Conservation (phyloP, 2,329 filamentous ascomycete genomes). For the Arthrobotrys iridis region DNA sequence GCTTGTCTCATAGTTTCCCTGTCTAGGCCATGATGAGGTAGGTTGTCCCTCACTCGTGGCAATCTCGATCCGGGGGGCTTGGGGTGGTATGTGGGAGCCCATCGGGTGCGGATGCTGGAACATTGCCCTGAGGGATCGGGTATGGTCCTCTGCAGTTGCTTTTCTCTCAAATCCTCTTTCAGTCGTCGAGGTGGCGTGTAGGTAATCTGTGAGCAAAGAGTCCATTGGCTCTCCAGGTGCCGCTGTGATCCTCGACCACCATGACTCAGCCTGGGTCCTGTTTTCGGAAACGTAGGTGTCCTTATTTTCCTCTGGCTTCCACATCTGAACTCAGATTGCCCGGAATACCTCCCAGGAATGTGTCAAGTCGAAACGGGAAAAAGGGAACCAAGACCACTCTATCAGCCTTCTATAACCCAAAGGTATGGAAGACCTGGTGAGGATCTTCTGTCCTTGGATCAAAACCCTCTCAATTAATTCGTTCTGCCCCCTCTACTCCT, state of each 20-base stretch:
- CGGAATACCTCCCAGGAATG: constrained; percentile 52
- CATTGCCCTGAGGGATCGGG: constrained; percentile 37
- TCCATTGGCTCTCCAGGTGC: constrained; percentile 41
- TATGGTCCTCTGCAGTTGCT: constrained; percentile 51
- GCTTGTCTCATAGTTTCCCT: constrained; percentile 52
- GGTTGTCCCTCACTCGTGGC: constrained; percentile 36
- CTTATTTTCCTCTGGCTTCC: constrained; percentile 54
- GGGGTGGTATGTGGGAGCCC: constrained; percentile 45
- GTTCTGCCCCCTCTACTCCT: neutral
- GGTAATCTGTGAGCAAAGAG: constrained; percentile 41
- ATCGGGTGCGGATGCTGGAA: constrained; percentile 53
- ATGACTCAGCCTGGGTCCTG: constrained; percentile 49
- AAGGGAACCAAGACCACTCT: constrained; percentile 36
- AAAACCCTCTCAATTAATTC: constrained; percentile 9
- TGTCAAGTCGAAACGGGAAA: constrained; percentile 52
- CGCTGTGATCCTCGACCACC: constrained; percentile 45
- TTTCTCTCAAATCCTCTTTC: constrained; percentile 46
- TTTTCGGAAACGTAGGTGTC: constrained; percentile 54
- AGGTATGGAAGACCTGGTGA: constrained; percentile 20
- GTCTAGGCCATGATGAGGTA: constrained; percentile 51
- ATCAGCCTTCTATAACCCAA: constrained; percentile 29
- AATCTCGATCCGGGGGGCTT: constrained; percentile 49
- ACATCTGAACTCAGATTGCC: constrained; percentile 51
- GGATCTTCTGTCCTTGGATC: constrained; percentile 20
- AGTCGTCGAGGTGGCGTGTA: constrained; percentile 20